Base-by-base conservation (phyloP, 179 eudicot species). In the Vitellaria paradoxa region DNA sequence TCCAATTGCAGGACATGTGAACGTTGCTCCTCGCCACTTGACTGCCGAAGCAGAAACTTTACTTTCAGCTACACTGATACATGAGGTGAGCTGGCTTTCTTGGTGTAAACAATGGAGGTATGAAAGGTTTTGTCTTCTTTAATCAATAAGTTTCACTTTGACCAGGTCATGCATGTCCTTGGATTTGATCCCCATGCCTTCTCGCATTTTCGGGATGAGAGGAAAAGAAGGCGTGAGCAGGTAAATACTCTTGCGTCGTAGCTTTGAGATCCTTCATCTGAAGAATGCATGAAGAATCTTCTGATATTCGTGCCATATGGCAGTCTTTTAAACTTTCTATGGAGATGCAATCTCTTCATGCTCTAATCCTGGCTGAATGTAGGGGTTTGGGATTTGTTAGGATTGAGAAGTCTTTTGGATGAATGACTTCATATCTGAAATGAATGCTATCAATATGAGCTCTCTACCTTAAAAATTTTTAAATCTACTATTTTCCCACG, bases 171-270 rank as follows among this genome's bases (percentile, higher is more conserved):
- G 93, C 99, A 96, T 60, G 98, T 96, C 65, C 96, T 96, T 84
- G 99, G 99, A 68, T 96, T 96, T 86, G 99, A 96, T 87, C 99
- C 99, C 72, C 98, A 96, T 81, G 99, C 99, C 74, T 96, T 93
- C 81, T 92, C 98, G 13, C 99, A 96, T 84, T 96, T 96, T 80
- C 92, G 99, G 70, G 99, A 96, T 82, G 98, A 96, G 85, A 90
- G 97, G 79, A 96, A 90, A 87, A 88, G 92, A 80, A 85, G 98
- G 78, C 91, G 99, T 67, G 78, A 76, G 68, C 89, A 88, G 92
- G 99, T 95, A 85, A 76, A 62, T 66, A 37, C 18, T 13, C 15
- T 60, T 73, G 13, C 6, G 8, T 13, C 8, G 67, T 68, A 50
- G 53, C 37, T 50, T 45, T 42, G 62, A 67, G 21, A 53, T 66